Base-by-base conservation (phyloP, 352 stramenopile genomes). In the Pythium periplocum region DNA sequence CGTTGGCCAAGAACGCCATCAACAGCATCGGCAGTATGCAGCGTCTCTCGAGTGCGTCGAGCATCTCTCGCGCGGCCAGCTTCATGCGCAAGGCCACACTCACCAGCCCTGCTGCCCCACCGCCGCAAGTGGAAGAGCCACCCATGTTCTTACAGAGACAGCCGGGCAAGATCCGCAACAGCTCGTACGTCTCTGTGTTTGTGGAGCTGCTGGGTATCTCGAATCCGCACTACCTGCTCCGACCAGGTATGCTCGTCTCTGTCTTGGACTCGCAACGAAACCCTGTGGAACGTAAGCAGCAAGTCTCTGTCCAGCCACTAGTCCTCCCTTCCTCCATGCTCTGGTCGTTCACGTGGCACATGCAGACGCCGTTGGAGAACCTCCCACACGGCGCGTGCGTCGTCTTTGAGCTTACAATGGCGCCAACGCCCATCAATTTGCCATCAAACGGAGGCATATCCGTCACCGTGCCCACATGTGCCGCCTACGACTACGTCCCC, bases 281-380 rank as follows among this genome's bases (percentile, higher is more conserved):
- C 55, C 57, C 88, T 4, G 72, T 93, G 26, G 80, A 93, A 55
- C 82, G 80, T 62, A 79, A 81, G 46, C 80, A 91, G 64, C 77
- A 90, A 56, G 83, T 90, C 31, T 85, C 80, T 1, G 61, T 80
- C 33, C 75, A 92, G 58, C 81, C 77, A 32, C 65, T 86, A 5
- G 59, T 73, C n/a, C 57, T 84, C 2, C 57, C 75, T 2, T 74
- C 74, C 17, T 66, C 73, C 31, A 64, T 95, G 6, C 57, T 89
- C 34, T 97, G 89, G 82, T 74, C 81, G 8, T 87, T 92, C 55
- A 96, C 87, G 31, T 97, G 89, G 89, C 83, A 96, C 62, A 97
- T 97, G 89, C 86, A 96, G 55, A 97, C 86, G 0, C 86, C 89
- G n/a, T 53, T 97, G 8, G 87, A 97, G 67, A 96, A 95, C 51